A percentile compares a stretch with the other conserved stretches of the same genome.
These are phyloP conservation scores for Discostella stelligeroides DNA, from an alignment of 108 stramenopile genomes.

Conservation along the genomic window DNA sequence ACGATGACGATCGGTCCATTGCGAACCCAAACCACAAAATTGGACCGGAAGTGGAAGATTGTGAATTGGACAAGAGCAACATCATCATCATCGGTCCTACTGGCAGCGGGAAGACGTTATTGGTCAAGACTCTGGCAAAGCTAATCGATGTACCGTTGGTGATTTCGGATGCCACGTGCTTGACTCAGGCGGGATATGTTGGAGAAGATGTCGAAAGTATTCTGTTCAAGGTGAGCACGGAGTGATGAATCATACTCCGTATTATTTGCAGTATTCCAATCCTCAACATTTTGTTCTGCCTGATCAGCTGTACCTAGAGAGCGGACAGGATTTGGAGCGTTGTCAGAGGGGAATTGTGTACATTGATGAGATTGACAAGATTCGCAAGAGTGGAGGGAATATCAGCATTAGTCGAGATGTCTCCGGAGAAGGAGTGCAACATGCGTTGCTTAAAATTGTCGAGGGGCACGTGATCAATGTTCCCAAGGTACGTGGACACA, in stretches of 20 bases:
- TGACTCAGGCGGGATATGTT: constrained; percentile 98
- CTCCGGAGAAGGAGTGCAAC: constrained; percentile 97
- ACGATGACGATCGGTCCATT: constrained; percentile 45
- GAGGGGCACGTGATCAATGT: constrained; percentile 98
- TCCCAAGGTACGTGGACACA: constrained; percentile 84
- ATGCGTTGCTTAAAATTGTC: constrained; percentile 97
- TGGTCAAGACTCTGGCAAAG: constrained; percentile 94
- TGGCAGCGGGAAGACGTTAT: constrained; percentile 88
- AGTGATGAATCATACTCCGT: not conserved
- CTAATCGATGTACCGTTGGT: constrained; percentile 94
- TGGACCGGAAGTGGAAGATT: constrained; percentile 77
- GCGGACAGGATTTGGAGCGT: constrained; percentile 93
- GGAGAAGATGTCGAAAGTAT: constrained; percentile 98
- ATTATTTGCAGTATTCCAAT: not conserved
- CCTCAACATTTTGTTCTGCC: constrained; percentile 1
- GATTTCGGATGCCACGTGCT: constrained; percentile 95
- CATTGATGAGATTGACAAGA: constrained; percentile 95
- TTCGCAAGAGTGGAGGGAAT: constrained; percentile 91
- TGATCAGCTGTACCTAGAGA: constrained; percentile 86
- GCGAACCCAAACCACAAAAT: constrained; percentile 51
- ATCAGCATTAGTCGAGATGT: constrained; percentile 96
- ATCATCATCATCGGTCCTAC: constrained; percentile 95
- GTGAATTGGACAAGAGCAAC: constrained; percentile 95
- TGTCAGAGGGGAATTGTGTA: constrained; percentile 94
- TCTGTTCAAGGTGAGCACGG: constrained; percentile 76